Percentiles rank a stretch among this genome's conserved stretches.
Conservation (phyloP, 164 flowering plant genomes). For the Brasenia schreberi region DNA sequence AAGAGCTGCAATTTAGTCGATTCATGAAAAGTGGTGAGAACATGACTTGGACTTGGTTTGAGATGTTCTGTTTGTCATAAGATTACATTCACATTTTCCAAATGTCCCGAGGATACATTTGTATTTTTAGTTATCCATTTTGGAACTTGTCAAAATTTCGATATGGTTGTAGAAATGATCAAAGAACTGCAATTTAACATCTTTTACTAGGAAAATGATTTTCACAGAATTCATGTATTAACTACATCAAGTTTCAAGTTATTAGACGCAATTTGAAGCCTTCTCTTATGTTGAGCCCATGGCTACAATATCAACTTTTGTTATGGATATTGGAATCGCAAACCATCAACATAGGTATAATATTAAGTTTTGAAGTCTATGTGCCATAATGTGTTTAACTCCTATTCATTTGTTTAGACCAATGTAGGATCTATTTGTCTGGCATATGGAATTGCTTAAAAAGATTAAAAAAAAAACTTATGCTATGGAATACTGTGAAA, state of each 20-base stretch:
- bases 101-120: background rate
- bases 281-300: background rate
- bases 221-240: too few species aligned
- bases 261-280: background rate
- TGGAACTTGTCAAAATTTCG: background rate
- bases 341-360: too few species aligned
- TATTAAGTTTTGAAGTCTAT: too few species aligned
- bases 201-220: background rate
- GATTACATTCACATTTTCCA: too few species aligned
- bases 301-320: background rate
- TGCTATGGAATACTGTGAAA: background rate
- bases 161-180: background rate
- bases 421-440: too few species aligned
- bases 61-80: background rate
- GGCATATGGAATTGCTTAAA: background rate
- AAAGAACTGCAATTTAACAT: background rate
- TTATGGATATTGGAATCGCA: too few species aligned
- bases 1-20: slow-evolving; percentile 49
- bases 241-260: background rate
- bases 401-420: background rate
- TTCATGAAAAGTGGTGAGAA: slow-evolving; percentile 73
- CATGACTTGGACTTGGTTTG: background rate
- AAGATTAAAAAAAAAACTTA: too few species aligned
- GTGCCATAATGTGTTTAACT: too few species aligned
- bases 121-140: too few species aligned